Percentiles rank a stretch among this genome's conserved stretches.
Evolutionary conservation across 805 yeast genomes (phyloP).

Genomic region (Candida silvicultrix): DNA sequence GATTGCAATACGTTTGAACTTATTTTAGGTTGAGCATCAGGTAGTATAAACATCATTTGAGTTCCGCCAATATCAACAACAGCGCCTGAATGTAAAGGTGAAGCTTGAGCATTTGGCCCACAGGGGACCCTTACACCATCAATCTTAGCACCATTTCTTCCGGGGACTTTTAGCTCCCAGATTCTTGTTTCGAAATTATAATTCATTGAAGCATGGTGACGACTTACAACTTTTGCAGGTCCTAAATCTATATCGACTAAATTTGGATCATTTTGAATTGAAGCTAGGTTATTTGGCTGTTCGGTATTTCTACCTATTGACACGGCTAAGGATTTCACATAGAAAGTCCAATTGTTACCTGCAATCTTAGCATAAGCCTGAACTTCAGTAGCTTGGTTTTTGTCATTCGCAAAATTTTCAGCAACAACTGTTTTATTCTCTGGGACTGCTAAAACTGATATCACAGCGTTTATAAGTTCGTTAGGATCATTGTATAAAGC

Average conservation of each 20-base stretch:
- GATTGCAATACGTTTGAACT: conserved; percentile 31
- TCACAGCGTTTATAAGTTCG: conserved; percentile 69
- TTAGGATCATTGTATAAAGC: conserved; percentile 47
- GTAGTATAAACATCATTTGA: conserved; percentile 97
- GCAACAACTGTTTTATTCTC: conserved; percentile 75
- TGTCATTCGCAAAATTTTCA: conserved; percentile 63
- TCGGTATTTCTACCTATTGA: conserved; percentile 83
- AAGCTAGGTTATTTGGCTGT: conserved; percentile 1
- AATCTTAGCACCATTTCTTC: conserved; percentile 91
- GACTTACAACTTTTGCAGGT: conserved; percentile 94
- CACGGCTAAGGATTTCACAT: conserved; percentile 71
- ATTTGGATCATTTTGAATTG: conserved; percentile 7
- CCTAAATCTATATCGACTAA: conserved; percentile 82
- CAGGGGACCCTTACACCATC: conserved; percentile 51
- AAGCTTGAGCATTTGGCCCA: conserved; percentile 39
- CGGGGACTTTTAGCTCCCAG: conserved; percentile 82
- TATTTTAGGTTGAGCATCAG: conserved; percentile 76
- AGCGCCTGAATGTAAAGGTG: conserved; percentile 77
- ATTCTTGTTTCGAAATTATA: conserved; percentile 68
- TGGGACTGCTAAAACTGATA: conserved; percentile 63
- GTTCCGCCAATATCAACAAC: conserved; percentile 93
- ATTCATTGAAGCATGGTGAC: conserved; percentile 81
- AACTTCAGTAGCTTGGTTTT: conserved; percentile 61
- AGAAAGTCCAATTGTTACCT: conserved; percentile 90
- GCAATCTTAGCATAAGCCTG: conserved; percentile 97